Evolutionary conservation across 768 basidiomycete species (phyloP), one percentile per base, ranked within the genome.

Genomic region (Termitomyces sp.): DNA sequence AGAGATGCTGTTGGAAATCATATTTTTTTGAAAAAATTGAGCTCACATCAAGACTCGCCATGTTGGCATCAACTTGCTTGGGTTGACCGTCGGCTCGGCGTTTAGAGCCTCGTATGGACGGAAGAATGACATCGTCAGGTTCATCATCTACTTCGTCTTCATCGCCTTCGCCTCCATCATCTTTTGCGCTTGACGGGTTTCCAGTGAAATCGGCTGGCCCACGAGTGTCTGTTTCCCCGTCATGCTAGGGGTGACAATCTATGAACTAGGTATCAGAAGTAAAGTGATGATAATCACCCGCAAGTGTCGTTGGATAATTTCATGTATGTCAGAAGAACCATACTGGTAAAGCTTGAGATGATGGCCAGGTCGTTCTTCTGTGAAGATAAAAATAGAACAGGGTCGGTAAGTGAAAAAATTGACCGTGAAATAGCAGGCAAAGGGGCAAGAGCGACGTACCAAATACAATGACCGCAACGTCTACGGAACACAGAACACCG

Each of bases 391-490:
- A 76, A 79, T 75, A 76, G 73, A 72, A 73, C 64, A 59, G 53
- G n/a, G 59, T 29, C 9, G 29, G 62, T 66, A 61, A 59, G 60
- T 42, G 18, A 25, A 46, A 9, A 38, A 29, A 29, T 29, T 29
- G 29, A 9, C 29, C 3, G 29, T 29, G 29, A 29, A 29, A n/a
- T n/a, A n/a, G 29, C 29, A 29, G 29, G 29, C 5, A 29, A 29
- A 29, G 5, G 29, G 29, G 29, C 5, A 29, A 23, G 53, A 35
- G 48, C 6, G 50, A 56, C 64, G 23, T 46, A 73, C 71, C 91
- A 58, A 93, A 92, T 67, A 93, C 89, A 66, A 93, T 88, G 66
- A 93, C 90, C 3, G 89, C 89, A 44, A 93, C 90, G 62, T 93
- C 91, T 62, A 92, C 91, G 6, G 88, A 90, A 68, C 91, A 93